phyloP scores from a whole-genome alignment of 2,329 filamentous ascomycete species.

The Fusarium protoensiforme region DNA sequence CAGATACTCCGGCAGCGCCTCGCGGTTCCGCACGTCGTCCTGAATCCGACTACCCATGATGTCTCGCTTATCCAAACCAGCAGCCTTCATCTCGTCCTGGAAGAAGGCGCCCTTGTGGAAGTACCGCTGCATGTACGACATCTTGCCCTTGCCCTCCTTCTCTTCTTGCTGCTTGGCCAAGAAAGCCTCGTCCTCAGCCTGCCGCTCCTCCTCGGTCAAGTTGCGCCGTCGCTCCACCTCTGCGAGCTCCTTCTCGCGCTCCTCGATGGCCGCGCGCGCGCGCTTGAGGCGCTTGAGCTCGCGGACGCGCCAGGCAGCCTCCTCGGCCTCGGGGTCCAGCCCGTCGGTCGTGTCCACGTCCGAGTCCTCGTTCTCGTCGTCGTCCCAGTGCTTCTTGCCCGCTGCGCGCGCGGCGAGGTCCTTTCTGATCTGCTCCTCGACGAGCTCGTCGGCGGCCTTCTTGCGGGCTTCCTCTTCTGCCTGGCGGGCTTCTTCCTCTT shows the following conservation, averaged over 20 bases:
- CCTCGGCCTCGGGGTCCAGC: constrained; percentile 86
- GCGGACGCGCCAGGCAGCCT: constrained; percentile 92
- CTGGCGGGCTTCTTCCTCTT: constrained; percentile 49
- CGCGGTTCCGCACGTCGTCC: constrained; percentile 85
- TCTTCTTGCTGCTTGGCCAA: constrained; percentile 84
- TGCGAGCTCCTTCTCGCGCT: constrained; percentile 83
- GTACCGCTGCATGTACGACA: constrained; percentile 94
- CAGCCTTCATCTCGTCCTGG: constrained; percentile 80
- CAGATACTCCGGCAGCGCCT: constrained; percentile 88
- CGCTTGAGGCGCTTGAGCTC: constrained; percentile 91
- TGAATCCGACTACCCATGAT: constrained; percentile 86
- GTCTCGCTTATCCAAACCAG: constrained; percentile 82
- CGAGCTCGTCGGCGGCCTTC: constrained; percentile 79
- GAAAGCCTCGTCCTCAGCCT: constrained; percentile 83
- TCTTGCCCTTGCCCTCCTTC: constrained; percentile 80
- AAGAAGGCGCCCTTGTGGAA: constrained; percentile 98
- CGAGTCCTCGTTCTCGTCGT: constrained; percentile 74
- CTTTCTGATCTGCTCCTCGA: constrained; percentile 89
- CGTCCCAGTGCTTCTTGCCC: constrained; percentile 89
- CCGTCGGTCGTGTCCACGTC: constrained; percentile 92
- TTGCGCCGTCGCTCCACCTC: constrained; percentile 90
- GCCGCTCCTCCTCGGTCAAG: constrained; percentile 86
- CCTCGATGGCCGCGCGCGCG: constrained; percentile 85
- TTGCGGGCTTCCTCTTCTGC: constrained; percentile 72
- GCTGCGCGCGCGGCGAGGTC: constrained; percentile 79